Base-by-base conservation (phyloP, 495 filamentous ascomycete genomes). In the Daldinia caldariorum region DNA sequence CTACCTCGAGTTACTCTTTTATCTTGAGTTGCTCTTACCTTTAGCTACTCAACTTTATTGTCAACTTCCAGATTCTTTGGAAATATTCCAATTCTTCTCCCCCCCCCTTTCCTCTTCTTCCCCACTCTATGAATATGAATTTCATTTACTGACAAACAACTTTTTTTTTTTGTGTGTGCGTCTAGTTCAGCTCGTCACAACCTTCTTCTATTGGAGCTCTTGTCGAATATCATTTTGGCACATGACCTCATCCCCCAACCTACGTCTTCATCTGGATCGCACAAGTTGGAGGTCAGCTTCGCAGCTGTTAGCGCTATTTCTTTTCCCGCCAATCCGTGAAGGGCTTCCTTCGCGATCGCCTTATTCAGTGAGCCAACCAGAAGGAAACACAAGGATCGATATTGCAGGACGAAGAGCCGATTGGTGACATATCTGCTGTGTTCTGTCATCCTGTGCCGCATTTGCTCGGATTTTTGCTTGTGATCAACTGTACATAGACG, bases 241-340 rank as follows among this genome's bases (percentile, higher is more conserved):
- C 65, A 69, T 69, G 65, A 69, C 61, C 64, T 65, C 65, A 20
- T 69, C 29, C 53, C 53, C 65, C 60, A 50, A 34, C 61, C 22
- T 61, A 26, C 45, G 47, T 45, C 38, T 71, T 43, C 51, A 61
- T 37, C 67, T 61, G 47, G 29, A 66, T 71, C 45, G 37, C 63
- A 65, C 29, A 47, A 64, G 60, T 72, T 68, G 65, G 70, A 69
- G 65, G 70, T 72, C 70, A 72, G 70, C 70, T 72, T 67, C 50
- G 60, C 69, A 60, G 58, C 51, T 41, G 9, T 41, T 67, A 67
- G 65, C 69, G 69, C 64, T 68, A 67, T 67, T 72, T 67, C 54
- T 66, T 67, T 64, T 55, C 45, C 69, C 64, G 45, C 64, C 63
- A 63, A 66, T 62, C 69, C 54, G 58, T 56, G 41, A 61, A 66